These are phyloP conservation scores for Metschnikowia cerradonensis DNA, from an alignment of 805 yeast species.

Conservation along the genomic window DNA sequence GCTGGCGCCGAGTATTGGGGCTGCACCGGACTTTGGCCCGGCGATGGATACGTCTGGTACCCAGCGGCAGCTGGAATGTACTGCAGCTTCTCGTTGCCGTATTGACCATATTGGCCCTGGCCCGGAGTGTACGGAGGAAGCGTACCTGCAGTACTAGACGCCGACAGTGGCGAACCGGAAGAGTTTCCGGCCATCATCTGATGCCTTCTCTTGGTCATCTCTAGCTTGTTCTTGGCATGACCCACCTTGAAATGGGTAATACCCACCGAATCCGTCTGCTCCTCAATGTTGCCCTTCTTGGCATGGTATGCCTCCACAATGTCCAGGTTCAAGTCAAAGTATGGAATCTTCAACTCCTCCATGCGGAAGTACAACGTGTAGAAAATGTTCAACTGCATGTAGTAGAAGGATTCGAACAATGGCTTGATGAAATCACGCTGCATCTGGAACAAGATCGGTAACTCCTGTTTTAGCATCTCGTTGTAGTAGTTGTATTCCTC, in stretches of 20 bases:
- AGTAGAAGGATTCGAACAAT: conserved; percentile 87
- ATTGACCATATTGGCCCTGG: conserved; percentile 17
- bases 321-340: conserved; percentile 82
- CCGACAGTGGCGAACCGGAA: conserved; percentile 19
- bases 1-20: conserved; percentile 7
- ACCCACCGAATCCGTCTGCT: conserved; percentile 83
- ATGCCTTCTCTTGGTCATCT: conserved; percentile 74
- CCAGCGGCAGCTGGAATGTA: conserved; percentile 7
- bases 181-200: conserved; percentile 40
- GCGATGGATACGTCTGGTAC: conserved; percentile 12
- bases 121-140: conserved; percentile 38
- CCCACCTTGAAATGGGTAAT: conserved; percentile 87
- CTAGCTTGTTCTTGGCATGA: conserved; percentile 80
- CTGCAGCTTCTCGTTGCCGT: conserved; percentile 14
- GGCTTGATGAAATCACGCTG: conserved; percentile 94
- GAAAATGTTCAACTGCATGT: conserved; percentile 95
- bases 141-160: conserved; percentile 21
- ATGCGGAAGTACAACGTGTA: conserved; percentile 86
- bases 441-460: conserved; percentile 81
- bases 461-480: conserved; percentile 85
- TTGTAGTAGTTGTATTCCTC: conserved; percentile 96
- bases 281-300: conserved; percentile 90
- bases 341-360: conserved; percentile 96
- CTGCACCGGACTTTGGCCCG: conserved; percentile 16
- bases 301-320: conserved; percentile 71